A percentile compares a stretch with the other conserved stretches of the same genome.
phyloP scores from a whole-genome alignment of 345 rosid species.

The Trapa bicornis region DNA sequence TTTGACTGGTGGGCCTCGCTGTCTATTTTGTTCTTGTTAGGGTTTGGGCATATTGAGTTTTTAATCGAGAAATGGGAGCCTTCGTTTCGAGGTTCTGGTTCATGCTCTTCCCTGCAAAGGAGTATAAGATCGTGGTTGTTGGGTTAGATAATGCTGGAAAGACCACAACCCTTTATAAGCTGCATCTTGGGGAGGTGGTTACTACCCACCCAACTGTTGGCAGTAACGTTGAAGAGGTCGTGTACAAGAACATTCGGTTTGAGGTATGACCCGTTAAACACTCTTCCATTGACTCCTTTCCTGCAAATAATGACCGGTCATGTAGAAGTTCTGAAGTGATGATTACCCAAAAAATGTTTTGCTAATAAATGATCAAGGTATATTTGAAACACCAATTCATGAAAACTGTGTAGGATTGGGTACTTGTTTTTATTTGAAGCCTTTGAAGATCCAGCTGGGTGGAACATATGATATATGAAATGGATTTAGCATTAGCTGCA shows the following conservation, averaged over 20 bases:
- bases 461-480: no score
- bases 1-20: neutral
- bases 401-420: neutral
- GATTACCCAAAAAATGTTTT: no score
- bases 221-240: constrained; percentile 93
- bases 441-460: no score
- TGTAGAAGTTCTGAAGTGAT: neutral
- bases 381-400: neutral
- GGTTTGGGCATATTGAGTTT: neutral
- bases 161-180: constrained; percentile 91
- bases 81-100: constrained; percentile 83
- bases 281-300: neutral
- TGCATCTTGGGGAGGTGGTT: constrained; percentile 90
- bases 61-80: constrained; percentile 51
- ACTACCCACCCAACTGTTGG: constrained; percentile 96
- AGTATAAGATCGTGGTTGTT: constrained; percentile 93
- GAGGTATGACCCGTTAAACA: constrained; percentile 34
- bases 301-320: neutral
- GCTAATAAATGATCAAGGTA: neutral
- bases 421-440: no score
- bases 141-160: constrained; percentile 97
- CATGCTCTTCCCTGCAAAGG: constrained; percentile 90
- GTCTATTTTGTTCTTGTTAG: neutral
- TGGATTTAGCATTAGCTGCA: no score
- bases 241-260: constrained; percentile 85